Evolutionary conservation across 257 asterid species (phyloP).

Genomic region (Pogostemon cablin): DNA sequence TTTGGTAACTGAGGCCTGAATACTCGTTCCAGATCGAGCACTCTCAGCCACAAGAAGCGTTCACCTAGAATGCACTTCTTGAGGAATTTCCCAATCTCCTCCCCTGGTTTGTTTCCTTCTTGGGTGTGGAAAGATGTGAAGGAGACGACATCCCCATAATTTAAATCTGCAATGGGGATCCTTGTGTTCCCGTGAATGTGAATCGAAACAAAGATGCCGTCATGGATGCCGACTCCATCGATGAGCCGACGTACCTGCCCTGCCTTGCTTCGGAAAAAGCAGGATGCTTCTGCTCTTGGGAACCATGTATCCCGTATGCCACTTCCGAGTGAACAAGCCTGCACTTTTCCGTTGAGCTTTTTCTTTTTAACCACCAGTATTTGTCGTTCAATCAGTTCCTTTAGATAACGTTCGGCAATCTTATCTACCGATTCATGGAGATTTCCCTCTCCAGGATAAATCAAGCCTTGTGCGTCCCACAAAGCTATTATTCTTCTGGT

Average conservation of each 20-base stretch:
- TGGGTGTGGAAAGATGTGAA: slow-evolving; percentile 34
- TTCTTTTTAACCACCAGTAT: not conserved
- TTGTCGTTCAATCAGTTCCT: not conserved
- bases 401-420: not conserved
- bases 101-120: slow-evolving; percentile 37
- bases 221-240: not conserved
- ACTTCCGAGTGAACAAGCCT: slow-evolving; percentile 6
- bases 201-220: not conserved
- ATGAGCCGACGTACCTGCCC: slow-evolving; percentile 10
- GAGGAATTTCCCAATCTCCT: slow-evolving; percentile 34
- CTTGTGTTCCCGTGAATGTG: not conserved
- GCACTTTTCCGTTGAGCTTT: slow-evolving; percentile 26
- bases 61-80: slow-evolving; percentile 27
- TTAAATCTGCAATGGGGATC: not conserved
- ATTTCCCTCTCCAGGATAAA: not conserved
- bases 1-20: slow-evolving; percentile 37
- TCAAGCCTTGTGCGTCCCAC: slow-evolving; percentile 40
- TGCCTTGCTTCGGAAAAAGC: slow-evolving; percentile 10
- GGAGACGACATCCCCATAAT: not conserved
- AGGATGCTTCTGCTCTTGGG: not conserved
- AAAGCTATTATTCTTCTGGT: slow-evolving; percentile 31
- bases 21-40: slow-evolving; percentile 40
- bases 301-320: not conserved
- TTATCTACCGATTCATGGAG: slow-evolving; percentile 18
- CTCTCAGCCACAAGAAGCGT: slow-evolving; percentile 30